phyloP scores from a whole-genome alignment of 495 filamentous ascomycete genomes.

The Penicillium turbatum region DNA sequence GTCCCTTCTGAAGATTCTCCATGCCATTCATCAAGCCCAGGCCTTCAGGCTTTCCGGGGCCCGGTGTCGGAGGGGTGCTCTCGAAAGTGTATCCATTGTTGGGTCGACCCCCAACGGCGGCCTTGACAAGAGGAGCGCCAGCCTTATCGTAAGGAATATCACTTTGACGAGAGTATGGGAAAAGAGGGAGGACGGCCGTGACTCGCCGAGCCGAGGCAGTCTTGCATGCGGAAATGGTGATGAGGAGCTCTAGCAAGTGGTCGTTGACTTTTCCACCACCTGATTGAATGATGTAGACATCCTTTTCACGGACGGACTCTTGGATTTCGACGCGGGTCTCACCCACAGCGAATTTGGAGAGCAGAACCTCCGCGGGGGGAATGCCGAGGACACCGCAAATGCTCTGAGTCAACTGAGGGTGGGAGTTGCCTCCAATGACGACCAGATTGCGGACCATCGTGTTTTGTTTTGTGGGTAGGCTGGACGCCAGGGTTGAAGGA shows the following conservation, averaged over 20 bases:
- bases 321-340: slow-evolving; percentile 93
- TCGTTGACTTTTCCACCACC: slow-evolving; percentile 91
- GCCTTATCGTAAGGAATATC: slow-evolving; percentile 94
- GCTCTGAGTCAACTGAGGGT: slow-evolving; percentile 77
- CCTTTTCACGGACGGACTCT: slow-evolving; percentile 93
- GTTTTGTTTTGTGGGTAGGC: slow-evolving; percentile 8
- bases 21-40: slow-evolving; percentile 58
- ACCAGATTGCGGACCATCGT: slow-evolving; percentile 94
- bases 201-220: slow-evolving; percentile 88
- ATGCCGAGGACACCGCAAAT: slow-evolving; percentile 86
- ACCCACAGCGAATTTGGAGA: slow-evolving; percentile 88
- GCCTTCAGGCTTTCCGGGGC: slow-evolving; percentile 60
- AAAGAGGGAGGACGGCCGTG: slow-evolving; percentile 90
- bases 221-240: slow-evolving; percentile 95
- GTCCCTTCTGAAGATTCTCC: slow-evolving; percentile 59
- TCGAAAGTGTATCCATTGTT: slow-evolving; percentile 84
- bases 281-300: slow-evolving; percentile 95
- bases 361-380: slow-evolving; percentile 71
- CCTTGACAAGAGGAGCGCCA: slow-evolving; percentile 79
- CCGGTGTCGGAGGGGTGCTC: slow-evolving; percentile 80
- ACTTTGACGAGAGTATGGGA: slow-evolving; percentile 92
- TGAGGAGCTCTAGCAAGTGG: slow-evolving; percentile 90
- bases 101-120: slow-evolving; percentile 46
- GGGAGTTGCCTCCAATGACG: slow-evolving; percentile 87
- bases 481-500: slow-evolving; percentile 3